These are phyloP conservation scores for Ascodesmis nigricans DNA, from an alignment of 495 filamentous ascomycete species.

Conservation along the genomic window DNA sequence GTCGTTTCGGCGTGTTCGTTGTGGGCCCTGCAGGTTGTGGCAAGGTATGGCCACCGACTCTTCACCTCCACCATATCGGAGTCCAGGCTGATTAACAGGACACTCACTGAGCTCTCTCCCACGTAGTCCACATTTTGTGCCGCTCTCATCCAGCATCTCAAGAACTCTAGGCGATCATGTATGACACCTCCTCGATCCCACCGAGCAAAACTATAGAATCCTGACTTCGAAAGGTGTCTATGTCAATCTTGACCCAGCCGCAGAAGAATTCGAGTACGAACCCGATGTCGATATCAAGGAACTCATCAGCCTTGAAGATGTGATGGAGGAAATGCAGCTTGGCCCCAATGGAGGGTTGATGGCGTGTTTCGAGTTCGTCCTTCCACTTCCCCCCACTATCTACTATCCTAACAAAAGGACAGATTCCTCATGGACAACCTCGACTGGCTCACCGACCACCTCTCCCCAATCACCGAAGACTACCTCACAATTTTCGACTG, in stretches of 20 bases:
- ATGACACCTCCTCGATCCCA: conserved; percentile 2
- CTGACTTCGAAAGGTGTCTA: conserved; percentile 38
- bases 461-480: conserved; percentile 77
- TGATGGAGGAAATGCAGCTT: conserved; percentile 88
- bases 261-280: conserved; percentile 73
- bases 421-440: conserved; percentile 78
- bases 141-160: conserved; percentile 74
- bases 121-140: conserved; percentile 77
- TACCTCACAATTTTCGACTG: conserved; percentile 95
- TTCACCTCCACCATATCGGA: background rate
- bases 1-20: conserved; percentile 80
- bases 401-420: conserved; percentile 2
- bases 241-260: conserved; percentile 92
- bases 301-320: conserved; percentile 85
- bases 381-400: background rate
- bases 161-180: conserved; percentile 66
- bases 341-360: conserved; percentile 92
- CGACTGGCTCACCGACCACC: conserved; percentile 71
- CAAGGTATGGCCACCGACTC: conserved; percentile 33
- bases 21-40: conserved; percentile 83
- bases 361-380: conserved; percentile 69
- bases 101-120: background rate
- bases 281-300: conserved; percentile 96
- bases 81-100: conserved; percentile 1
- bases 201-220: background rate